phyloP scores from a whole-genome alignment of 2,329 filamentous ascomycete genomes.

The Venturia asperata region DNA sequence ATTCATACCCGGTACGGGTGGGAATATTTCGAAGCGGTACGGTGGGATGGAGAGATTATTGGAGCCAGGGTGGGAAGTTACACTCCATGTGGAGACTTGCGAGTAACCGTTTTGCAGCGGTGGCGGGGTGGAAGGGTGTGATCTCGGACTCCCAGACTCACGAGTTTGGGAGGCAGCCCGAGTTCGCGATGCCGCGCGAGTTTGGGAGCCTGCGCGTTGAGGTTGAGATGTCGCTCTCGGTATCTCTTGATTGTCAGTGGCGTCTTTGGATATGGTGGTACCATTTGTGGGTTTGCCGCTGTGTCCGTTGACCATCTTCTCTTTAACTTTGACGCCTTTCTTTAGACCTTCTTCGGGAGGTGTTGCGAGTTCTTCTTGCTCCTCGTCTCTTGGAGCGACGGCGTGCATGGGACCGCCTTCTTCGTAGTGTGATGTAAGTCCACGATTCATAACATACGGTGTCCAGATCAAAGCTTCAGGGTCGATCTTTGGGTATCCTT shows the following conservation, averaged over 20 bases:
- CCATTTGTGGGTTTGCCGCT: conserved; percentile 9
- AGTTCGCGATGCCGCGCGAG: neutral
- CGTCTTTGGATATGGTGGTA: conserved; percentile 10
- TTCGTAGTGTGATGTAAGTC: conserved; percentile 74
- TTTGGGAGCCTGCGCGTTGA: neutral
- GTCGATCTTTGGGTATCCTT: conserved; percentile 79
- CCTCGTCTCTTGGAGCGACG: conserved; percentile 78
- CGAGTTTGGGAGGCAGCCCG: conserved; percentile 14
- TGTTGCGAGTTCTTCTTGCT: conserved; percentile 42
- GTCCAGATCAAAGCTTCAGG: conserved; percentile 83
- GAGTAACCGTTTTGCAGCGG: conserved; percentile 15
- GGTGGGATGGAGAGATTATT: conserved; percentile 49
- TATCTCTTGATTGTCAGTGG: neutral
- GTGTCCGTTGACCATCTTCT: conserved; percentile 3
- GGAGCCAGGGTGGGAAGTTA: conserved; percentile 21
- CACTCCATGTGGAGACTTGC: conserved; percentile 4
- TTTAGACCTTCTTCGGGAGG: conserved; percentile 17
- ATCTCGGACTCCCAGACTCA: conserved; percentile 8
- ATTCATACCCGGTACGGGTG: conserved; percentile 51
- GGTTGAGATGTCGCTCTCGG: neutral
- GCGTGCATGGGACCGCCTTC: conserved; percentile 74
- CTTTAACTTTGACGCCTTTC: conserved; percentile 13
- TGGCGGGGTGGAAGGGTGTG: conserved; percentile 18
- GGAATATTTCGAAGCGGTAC: conserved; percentile 71
- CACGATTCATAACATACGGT: conserved; percentile 91